phyloP scores from a whole-genome alignment of 1,284 basidiomycete genomes.

The Boletus smithii region DNA sequence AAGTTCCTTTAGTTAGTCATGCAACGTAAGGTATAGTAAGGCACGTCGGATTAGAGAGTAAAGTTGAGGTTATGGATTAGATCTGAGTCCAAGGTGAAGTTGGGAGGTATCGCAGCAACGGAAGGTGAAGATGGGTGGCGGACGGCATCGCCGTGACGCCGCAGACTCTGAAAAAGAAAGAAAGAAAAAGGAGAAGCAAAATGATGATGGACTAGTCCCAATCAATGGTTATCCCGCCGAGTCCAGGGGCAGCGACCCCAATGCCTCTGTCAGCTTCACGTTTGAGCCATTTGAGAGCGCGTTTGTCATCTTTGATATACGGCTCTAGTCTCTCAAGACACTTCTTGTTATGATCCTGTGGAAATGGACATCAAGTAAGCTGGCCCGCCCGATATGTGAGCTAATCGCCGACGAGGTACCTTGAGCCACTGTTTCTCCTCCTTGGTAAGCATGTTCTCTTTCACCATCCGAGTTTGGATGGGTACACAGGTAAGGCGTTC shows the following conservation, averaged over 20 bases:
- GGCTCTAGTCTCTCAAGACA: constrained; percentile 73
- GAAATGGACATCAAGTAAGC: constrained; percentile 5
- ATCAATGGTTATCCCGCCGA: constrained; percentile 68
- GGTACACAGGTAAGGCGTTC: constrained; percentile 90
- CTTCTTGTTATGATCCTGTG: constrained; percentile 78
- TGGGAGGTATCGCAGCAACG: constrained; percentile 22
- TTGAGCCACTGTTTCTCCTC: constrained; percentile 91
- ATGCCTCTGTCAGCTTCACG: constrained; percentile 70
- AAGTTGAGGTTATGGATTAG: constrained; percentile 8
- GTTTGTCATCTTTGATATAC: constrained; percentile 72
- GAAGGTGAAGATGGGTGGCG: constrained; percentile 1
- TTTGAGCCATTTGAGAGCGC: constrained; percentile 79
- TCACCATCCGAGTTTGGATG: constrained; percentile 90
- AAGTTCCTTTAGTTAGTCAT: constrained; percentile 25
- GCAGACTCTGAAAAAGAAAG: constrained; percentile 7
- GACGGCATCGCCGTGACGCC: not conserved
- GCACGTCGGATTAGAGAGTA: constrained; percentile 14
- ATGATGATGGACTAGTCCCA: constrained; percentile 52
- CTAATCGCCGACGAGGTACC: constrained; percentile 38
- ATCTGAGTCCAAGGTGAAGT: constrained; percentile 2
- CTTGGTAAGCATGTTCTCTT: constrained; percentile 77
- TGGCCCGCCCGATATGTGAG: not conserved
- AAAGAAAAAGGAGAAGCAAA: not conserved
- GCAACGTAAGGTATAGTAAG: constrained; percentile 28
- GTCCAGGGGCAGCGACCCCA: constrained; percentile 55